phyloP scores from a whole-genome alignment of 2,329 filamentous ascomycete genomes.

The Colletotrichum sp. region DNA sequence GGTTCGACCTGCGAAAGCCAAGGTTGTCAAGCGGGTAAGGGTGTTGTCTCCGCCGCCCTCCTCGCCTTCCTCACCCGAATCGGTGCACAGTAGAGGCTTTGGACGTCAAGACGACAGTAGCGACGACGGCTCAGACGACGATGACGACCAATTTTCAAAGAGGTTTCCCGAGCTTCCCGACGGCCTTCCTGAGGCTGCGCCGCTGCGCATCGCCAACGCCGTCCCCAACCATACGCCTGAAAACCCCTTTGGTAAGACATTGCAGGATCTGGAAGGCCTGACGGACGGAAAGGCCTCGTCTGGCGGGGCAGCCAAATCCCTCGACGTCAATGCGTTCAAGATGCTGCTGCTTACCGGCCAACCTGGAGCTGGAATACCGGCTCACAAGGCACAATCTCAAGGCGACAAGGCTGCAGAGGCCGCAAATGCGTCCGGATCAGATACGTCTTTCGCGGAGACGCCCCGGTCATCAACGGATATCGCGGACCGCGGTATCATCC shows the following conservation, averaged over 20 bases:
- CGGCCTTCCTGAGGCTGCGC: constrained; percentile 14
- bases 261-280: constrained; percentile 52
- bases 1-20: constrained; percentile 40
- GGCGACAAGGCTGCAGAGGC: constrained; percentile 62
- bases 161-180: constrained; percentile 20
- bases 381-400: constrained; percentile 31
- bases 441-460: constrained; percentile 43
- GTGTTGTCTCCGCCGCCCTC: constrained; percentile 68
- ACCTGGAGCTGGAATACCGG: constrained; percentile 33
- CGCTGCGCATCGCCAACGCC: constrained; percentile 22
- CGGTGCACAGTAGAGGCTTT: constrained; percentile 23
- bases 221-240: constrained; percentile 34
- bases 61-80: constrained; percentile 57
- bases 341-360: constrained; percentile 78
- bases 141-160: constrained; percentile 19
- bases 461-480: constrained; percentile 65
- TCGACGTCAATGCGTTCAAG: constrained; percentile 82
- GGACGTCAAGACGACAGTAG: constrained; percentile 27
- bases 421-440: constrained; percentile 13
- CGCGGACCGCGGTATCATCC: constrained; percentile 53
- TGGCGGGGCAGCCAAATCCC: constrained; percentile 39
- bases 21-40: constrained; percentile 70
- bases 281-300: constrained; percentile 35
- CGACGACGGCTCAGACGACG: constrained; percentile 33
- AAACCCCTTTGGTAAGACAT: constrained; percentile 64